Evolutionary conservation across 164 flowering plant species (phyloP).

Genomic region (Stephania cephalantha): DNA sequence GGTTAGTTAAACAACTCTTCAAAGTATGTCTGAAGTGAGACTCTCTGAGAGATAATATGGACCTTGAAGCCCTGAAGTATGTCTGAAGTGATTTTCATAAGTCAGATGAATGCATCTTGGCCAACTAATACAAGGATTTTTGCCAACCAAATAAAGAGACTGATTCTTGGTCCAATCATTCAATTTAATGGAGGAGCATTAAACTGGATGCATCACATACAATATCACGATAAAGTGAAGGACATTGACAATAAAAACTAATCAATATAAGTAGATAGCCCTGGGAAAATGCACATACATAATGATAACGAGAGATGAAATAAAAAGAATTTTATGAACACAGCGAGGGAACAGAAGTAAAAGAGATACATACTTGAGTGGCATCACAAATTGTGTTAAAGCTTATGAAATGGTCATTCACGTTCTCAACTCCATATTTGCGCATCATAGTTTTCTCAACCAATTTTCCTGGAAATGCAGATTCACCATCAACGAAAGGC

Average conservation of each 20-base stretch:
- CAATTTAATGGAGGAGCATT: background rate
- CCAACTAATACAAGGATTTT: too few species aligned
- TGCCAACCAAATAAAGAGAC: too few species aligned
- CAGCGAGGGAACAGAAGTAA: background rate
- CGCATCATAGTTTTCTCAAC: conserved; percentile 81
- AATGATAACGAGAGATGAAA: background rate
- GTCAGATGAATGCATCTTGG: too few species aligned
- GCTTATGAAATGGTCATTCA: conserved; percentile 72
- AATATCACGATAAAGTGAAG: background rate
- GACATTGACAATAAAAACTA: background rate
- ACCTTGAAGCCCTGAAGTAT: too few species aligned
- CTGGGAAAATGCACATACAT: background rate
- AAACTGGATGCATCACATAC: background rate
- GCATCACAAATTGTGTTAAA: conserved; percentile 98
- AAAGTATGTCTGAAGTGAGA: too few species aligned
- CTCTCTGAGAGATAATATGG: too few species aligned
- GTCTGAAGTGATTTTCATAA: too few species aligned
- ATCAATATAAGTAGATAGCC: background rate
- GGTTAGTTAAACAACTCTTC: too few species aligned
- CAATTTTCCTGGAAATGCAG: conserved; percentile 55
- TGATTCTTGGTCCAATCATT: background rate
- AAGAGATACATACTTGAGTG: conserved; percentile 54
- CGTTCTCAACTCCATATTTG: conserved; percentile 72
- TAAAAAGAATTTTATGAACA: background rate
- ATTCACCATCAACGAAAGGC: conserved; percentile 9